Percentiles rank a stretch among this genome's conserved stretches.
phyloP scores from a whole-genome alignment of 257 asterid species.

The Solanum chiquidenum region DNA sequence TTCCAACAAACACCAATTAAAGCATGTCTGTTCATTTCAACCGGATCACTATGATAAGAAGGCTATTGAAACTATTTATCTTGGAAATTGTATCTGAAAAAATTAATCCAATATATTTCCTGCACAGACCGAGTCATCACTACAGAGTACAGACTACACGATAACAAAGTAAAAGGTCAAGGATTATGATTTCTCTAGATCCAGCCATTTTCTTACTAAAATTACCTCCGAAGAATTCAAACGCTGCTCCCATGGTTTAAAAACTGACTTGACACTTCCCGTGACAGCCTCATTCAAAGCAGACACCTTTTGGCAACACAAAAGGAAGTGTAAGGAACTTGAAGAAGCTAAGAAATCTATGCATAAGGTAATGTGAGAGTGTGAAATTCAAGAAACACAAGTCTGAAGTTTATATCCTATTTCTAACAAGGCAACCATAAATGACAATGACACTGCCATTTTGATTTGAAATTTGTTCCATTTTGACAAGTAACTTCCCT shows the following conservation, averaged over 20 bases:
- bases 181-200: neutral
- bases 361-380: neutral
- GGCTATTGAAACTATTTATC: neutral
- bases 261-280: constrained; percentile 85
- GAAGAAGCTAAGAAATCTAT: neutral
- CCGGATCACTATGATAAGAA: neutral
- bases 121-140: neutral
- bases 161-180: neutral
- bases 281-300: constrained; percentile 82
- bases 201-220: neutral
- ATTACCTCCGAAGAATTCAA: constrained; percentile 71
- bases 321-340: neutral
- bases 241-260: constrained; percentile 92
- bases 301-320: constrained; percentile 47
- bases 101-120: neutral
- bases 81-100: neutral
- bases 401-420: neutral
- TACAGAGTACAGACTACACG: neutral
- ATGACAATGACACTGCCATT: neutral
- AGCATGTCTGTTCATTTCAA: neutral
- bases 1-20: neutral
- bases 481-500: neutral
- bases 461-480: neutral
- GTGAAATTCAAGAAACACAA: neutral
- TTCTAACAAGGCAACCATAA: neutral